A percentile compares a stretch with the other conserved stretches of the same genome.
Evolutionary conservation across 306 rosid genomes (phyloP).

Genomic region (Vigna angularis): DNA sequence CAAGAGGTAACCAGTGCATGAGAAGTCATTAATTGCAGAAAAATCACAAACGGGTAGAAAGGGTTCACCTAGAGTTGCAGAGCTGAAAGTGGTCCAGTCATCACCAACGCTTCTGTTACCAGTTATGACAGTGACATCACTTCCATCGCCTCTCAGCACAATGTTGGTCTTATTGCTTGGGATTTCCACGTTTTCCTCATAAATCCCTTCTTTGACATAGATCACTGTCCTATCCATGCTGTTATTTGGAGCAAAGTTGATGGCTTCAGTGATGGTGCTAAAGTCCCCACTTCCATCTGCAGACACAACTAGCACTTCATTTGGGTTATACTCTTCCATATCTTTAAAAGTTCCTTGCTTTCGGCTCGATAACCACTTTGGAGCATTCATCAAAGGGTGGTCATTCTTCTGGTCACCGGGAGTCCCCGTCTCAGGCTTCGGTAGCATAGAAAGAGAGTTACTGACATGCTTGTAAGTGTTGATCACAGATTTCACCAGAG

Average conservation of each 20-base stretch:
- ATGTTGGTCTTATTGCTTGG: slow-evolving; percentile 67
- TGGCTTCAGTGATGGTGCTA: slow-evolving; percentile 64
- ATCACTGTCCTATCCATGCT: slow-evolving; percentile 62
- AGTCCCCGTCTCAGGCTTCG: slow-evolving; percentile 29
- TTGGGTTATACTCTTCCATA: slow-evolving; percentile 49
- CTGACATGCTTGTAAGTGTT: slow-evolving; percentile 67
- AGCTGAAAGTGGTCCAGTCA: slow-evolving; percentile 78
- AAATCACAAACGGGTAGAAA: neutral
- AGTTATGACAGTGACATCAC: slow-evolving; percentile 66
- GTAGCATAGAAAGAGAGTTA: slow-evolving; percentile 72
- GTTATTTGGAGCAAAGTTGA: slow-evolving; percentile 71
- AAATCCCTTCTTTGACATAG: slow-evolving; percentile 64
- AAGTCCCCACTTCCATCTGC: slow-evolving; percentile 75
- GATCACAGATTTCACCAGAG: slow-evolving; percentile 53
- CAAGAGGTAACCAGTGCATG: neutral
- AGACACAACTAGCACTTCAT: slow-evolving; percentile 64
- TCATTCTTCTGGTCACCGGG: slow-evolving; percentile 21
- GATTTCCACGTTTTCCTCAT: slow-evolving; percentile 75
- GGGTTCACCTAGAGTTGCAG: slow-evolving; percentile 74
- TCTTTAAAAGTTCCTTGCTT: too few relatives aligned
- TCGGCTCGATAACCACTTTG: slow-evolving; percentile 52
- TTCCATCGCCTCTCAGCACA: slow-evolving; percentile 80
- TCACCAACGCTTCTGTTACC: slow-evolving; percentile 59
- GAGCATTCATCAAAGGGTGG: slow-evolving; percentile 35
- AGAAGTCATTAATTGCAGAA: neutral